Evolutionary conservation across 192 early-diverging fungal species (phyloP), one percentile per base, ranked within the genome.

Genomic region (Mortierella antarctica): DNA sequence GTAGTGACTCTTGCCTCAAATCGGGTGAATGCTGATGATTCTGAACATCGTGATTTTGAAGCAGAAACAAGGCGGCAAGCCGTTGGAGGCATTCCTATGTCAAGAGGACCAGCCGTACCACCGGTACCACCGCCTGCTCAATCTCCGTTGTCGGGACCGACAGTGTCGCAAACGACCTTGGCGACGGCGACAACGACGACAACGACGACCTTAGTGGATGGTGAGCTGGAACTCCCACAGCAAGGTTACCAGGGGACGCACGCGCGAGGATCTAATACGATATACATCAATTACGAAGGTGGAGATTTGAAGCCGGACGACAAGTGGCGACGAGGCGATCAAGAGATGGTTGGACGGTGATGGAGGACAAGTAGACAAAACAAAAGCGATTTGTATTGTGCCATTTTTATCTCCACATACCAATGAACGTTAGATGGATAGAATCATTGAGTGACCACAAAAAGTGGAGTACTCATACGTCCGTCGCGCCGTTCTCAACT

Each of bases 201-300:
- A 58, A 7, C 20, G 10, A 7, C 57, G 40, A 40, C 7, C 4
- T 31, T 39, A 7, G 18, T 0, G 7, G 18, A 15, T 46, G n/a
- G 17, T 45, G 17, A 17, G 17, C 41, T 46, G 7, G 42, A 4
- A 8, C 5, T 44, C 13, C 59, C 6, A 46, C 13, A 46, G 7
- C 14, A 45, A 7, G 18, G 46, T 51, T 23, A 14, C 14, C 4
- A 7, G 54, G 21, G 65, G 45, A 57, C 54, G 21, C 14, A 31
- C 23, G 15, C 13, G 13, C 14, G 18, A 39, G 67, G 67, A 12
- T 17, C 46, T 14, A 68, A 68, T 20, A 58, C 67, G 5, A 10
- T 68, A 23, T 68, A 68, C 17, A n/a, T 47, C 13, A 68, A 68
- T 31, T 58, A 68, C 20, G 67, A 68, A 48, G 67, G 57, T 2